A percentile compares a stretch with the other conserved stretches of the same genome.
These are phyloP conservation scores for Epichloe glyceriae DNA, from an alignment of 2,329 filamentous ascomycete species.

Conservation along the genomic window DNA sequence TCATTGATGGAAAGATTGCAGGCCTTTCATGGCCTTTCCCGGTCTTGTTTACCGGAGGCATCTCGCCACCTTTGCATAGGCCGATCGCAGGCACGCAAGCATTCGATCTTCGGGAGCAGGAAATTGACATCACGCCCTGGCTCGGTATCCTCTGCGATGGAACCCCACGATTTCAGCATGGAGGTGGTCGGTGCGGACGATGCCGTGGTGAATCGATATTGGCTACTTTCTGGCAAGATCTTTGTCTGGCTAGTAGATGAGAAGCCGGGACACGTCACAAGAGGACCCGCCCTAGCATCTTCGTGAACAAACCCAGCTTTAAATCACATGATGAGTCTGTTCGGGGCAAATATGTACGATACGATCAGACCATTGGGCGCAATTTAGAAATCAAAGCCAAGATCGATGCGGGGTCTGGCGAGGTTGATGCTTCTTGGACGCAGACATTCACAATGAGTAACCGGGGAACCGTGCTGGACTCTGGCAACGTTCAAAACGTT, in stretches of 20 bases:
- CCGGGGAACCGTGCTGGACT: constrained; percentile 31
- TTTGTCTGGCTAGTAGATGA: constrained; percentile 64
- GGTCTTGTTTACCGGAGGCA: constrained; percentile 68
- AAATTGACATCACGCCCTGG: constrained; percentile 73
- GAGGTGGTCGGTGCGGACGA: constrained; percentile 53
- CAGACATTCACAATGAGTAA: constrained; percentile 44
- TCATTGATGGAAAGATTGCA: constrained; percentile 59
- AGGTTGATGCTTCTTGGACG: constrained; percentile 31
- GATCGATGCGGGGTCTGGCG: constrained; percentile 25
- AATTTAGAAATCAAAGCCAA: constrained; percentile 45
- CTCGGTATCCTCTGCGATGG: constrained; percentile 55
- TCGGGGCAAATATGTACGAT: constrained; percentile 11
- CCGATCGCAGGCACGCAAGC: constrained; percentile 68
- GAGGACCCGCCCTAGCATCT: constrained; percentile 8
- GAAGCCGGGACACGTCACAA: constrained; percentile 30
- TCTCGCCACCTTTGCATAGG: constrained; percentile 64
- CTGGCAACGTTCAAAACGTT: constrained; percentile 27
- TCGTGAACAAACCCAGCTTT: background rate
- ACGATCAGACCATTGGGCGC: constrained; percentile 38
- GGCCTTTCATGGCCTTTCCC: constrained; percentile 75
- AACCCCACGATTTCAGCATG: constrained; percentile 53
- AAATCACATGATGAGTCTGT: background rate
- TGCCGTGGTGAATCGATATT: constrained; percentile 32
- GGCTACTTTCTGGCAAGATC: constrained; percentile 67
- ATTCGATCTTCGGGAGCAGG: constrained; percentile 66